Base-by-base conservation (phyloP, 345 rosid species). In the Mangifera indica region DNA sequence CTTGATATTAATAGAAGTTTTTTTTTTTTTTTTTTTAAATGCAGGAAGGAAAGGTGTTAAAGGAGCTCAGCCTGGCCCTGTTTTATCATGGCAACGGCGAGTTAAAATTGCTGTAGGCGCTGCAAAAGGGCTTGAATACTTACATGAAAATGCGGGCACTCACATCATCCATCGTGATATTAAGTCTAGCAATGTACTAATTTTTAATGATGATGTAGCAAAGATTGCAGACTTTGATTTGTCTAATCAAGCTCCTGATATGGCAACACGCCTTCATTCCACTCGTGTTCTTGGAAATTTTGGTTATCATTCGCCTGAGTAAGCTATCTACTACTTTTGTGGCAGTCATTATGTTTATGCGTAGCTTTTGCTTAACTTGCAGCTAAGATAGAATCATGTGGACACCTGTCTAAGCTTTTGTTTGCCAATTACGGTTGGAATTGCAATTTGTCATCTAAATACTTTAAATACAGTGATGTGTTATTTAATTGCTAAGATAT, bases 301-400 rank as follows among this genome's bases (percentile, higher is more conserved):
- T 60, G 93, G 97, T 70, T 91, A 87, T 75, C 97, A 91, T 81
- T 90, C 97, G 53, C 93, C 97, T 62, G 97, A 91, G 93, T 91
- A 84, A 84, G 89, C 77, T 42, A 60, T 64, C 21, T 25, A 48
- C 52, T 65, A 29, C 68, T 49, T 53, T 15, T 22, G 10, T 63
- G 53, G 44, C 71, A 26, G 26, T 7, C 58, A 26, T 44, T 34
- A 24, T n/a, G 42, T 54, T 56, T 53, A 18, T 66, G 20, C 56
- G 25, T 46, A 53, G 58, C 26, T 40, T 57, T 12, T 56, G 20
- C 14, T 45, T 52, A 24, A 53, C 12, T 32, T 62, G 11, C 22
- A 60, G 17, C 49, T 37, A 32, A 8, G 0, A 34, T 1, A 10
- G 58, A 52, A 62, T 29, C 29, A 10, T 3, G 13, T 59, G 44